Conservation (phyloP, 352 stramenopile species). For the Plasmopara viticola region DNA sequence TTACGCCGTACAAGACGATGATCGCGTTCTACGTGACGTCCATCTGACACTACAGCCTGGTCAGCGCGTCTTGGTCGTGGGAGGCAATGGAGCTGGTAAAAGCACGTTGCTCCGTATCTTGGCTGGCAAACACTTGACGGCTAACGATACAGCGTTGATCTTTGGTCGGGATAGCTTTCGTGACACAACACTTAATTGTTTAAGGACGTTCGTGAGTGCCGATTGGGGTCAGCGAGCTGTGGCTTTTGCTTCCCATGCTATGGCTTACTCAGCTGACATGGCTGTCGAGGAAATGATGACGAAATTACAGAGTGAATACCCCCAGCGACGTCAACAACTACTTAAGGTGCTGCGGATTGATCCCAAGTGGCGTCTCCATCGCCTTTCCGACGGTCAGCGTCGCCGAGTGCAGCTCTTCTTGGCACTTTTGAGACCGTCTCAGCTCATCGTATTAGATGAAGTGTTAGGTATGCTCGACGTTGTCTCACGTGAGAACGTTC, state of each 20-base stretch:
- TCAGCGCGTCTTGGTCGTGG: slow-evolving; percentile 90
- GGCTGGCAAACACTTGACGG: slow-evolving; percentile 91
- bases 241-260: slow-evolving; percentile 89
- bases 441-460: slow-evolving; percentile 98
- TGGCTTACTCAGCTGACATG: slow-evolving; percentile 92
- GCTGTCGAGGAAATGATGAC: slow-evolving; percentile 96
- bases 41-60: slow-evolving; percentile 74
- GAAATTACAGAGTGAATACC: slow-evolving; percentile 90
- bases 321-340: slow-evolving; percentile 91
- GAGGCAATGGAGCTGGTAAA: slow-evolving; percentile 94
- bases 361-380: slow-evolving; percentile 85
- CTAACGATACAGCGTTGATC: slow-evolving; percentile 70
- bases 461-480: slow-evolving; percentile 96
- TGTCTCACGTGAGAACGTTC: slow-evolving; percentile 90
- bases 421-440: slow-evolving; percentile 92
- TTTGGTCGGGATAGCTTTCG: slow-evolving; percentile 93
- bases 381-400: slow-evolving; percentile 74
- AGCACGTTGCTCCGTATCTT: slow-evolving; percentile 93
- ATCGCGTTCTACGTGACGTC: slow-evolving; percentile 85
- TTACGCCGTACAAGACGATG: slow-evolving; percentile 21
- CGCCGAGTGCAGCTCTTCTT: slow-evolving; percentile 95
- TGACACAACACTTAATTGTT: slow-evolving; percentile 92
- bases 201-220: slow-evolving; percentile 91
- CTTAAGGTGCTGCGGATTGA: slow-evolving; percentile 94
- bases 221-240: slow-evolving; percentile 95